A percentile compares a stretch with the other conserved stretches of the same genome.
Evolutionary conservation across 2,329 filamentous ascomycete species (phyloP).

Genomic region (Geosmithia morbida): DNA sequence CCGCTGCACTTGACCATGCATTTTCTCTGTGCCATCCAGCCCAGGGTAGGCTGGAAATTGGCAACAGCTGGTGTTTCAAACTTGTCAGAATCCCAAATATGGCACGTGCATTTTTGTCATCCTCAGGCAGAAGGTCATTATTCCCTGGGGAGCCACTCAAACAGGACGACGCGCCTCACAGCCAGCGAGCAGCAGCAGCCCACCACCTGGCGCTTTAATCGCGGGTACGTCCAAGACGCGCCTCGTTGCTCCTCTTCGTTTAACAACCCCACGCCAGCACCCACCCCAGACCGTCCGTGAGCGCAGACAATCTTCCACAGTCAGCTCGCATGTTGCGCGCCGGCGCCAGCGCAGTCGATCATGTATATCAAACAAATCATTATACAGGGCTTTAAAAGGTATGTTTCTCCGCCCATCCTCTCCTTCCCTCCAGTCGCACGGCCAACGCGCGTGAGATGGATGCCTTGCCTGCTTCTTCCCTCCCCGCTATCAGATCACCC

Average conservation of each 20-base stretch:
- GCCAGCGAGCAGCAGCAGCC: neutral
- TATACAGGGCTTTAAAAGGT: slow-evolving; percentile 99
- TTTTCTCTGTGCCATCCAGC: too few relatives aligned
- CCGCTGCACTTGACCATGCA: too few relatives aligned
- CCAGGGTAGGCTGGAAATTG: too few relatives aligned
- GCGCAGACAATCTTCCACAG: slow-evolving; percentile 1
- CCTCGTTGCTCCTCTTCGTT: neutral
- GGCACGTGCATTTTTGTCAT: neutral
- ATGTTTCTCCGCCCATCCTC: slow-evolving; percentile 6
- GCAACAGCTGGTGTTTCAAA: too few relatives aligned
- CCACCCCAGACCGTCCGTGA: neutral
- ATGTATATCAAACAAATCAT: slow-evolving; percentile 99
- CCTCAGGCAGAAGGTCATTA: neutral
- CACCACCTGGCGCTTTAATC: slow-evolving; percentile 1
- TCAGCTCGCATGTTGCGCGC: slow-evolving; percentile 20
- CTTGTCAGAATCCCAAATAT: too few relatives aligned
- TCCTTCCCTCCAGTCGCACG: neutral
- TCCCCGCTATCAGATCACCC: neutral
- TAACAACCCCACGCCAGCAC: neutral
- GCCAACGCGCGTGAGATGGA: too few relatives aligned
- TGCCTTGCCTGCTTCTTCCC: neutral
- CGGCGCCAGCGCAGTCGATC: slow-evolving; percentile 23
- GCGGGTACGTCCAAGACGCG: slow-evolving; percentile 4
- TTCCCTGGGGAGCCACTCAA: too few relatives aligned
- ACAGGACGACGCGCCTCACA: too few relatives aligned